Conservation (phyloP, 345 rosid species). For the Gynandropsis gynandra region DNA sequence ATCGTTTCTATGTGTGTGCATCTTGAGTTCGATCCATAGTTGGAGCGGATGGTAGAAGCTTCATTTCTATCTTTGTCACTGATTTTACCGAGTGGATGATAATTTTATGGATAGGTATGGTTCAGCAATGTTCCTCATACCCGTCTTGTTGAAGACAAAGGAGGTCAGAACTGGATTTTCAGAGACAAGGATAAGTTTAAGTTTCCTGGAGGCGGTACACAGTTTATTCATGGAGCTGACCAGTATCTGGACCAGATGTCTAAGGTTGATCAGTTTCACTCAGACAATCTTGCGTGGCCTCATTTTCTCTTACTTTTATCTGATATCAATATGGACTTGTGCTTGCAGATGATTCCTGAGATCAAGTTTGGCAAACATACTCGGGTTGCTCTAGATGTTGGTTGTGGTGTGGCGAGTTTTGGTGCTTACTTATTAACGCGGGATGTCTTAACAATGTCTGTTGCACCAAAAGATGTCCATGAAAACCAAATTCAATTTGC, state of each 20-base stretch:
- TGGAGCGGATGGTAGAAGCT: no score
- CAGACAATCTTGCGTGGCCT: background rate
- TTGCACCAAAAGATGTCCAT: constrained; percentile 97
- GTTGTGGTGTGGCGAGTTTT: constrained; percentile 99
- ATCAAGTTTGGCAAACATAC: constrained; percentile 65
- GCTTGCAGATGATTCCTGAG: constrained; percentile 76
- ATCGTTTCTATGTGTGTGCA: no score
- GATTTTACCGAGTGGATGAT: background rate
- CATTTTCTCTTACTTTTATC: background rate
- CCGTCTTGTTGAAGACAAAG: constrained; percentile 85
- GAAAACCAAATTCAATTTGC: constrained; percentile 99
- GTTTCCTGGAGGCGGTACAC: constrained; percentile 98
- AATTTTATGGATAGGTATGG: constrained; percentile 62
- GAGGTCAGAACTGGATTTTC: constrained; percentile 95
- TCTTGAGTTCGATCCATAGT: no score
- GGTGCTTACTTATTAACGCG: constrained; percentile 84
- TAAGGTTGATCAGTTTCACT: constrained; percentile 37
- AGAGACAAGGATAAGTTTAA: constrained; percentile 67
- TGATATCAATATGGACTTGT: constrained; percentile 17
- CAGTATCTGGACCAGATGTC: constrained; percentile 82
- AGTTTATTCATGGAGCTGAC: constrained; percentile 94
- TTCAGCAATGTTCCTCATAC: constrained; percentile 82
- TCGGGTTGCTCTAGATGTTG: constrained; percentile 80
- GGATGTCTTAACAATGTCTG: constrained; percentile 70
- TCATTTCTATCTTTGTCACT: no score